A percentile compares a stretch with the other conserved stretches of the same genome.
Conservation (phyloP, 2,329 filamentous ascomycete genomes). For the Fusarium oxysporum region DNA sequence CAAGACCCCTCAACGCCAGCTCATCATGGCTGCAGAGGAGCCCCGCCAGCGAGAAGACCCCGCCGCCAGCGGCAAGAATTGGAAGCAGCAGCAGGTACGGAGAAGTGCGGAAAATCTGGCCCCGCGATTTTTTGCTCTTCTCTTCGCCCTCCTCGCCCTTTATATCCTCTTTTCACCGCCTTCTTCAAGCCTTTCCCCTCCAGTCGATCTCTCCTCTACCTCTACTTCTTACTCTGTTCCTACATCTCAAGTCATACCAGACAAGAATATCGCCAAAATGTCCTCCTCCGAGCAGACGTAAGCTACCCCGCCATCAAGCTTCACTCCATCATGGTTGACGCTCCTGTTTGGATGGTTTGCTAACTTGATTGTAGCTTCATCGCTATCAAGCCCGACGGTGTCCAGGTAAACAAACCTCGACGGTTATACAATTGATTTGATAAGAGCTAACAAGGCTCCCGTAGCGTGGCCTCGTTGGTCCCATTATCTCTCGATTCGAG, state of each 20-base stretch:
- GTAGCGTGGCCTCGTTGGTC: constrained; percentile 95
- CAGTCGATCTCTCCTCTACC: constrained; percentile 46
- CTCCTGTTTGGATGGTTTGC: constrained; percentile 37
- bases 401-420: constrained; percentile 77
- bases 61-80: constrained; percentile 46
- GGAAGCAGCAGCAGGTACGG: constrained; percentile 43
- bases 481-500: constrained; percentile 99
- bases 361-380: constrained; percentile 81
- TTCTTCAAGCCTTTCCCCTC: constrained; percentile 46
- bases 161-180: constrained; percentile 52
- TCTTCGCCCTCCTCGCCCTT: constrained; percentile 53
- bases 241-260: constrained; percentile 45
- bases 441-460: constrained; percentile 41
- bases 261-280: constrained; percentile 64
- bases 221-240: constrained; percentile 42
- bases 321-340: constrained; percentile 9
- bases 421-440: background rate
- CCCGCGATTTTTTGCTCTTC: constrained; percentile 58
- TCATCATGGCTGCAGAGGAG: constrained; percentile 49
- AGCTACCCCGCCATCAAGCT: constrained; percentile 56
- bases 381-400: constrained; percentile 99
- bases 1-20: constrained; percentile 41
- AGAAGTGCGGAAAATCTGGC: constrained; percentile 54
- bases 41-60: constrained; percentile 52
- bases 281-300: constrained; percentile 87